A percentile compares a stretch with the other conserved stretches of the same genome.
Conservation (phyloP, 1,284 basidiomycete species). For the Peniophora sp. region DNA sequence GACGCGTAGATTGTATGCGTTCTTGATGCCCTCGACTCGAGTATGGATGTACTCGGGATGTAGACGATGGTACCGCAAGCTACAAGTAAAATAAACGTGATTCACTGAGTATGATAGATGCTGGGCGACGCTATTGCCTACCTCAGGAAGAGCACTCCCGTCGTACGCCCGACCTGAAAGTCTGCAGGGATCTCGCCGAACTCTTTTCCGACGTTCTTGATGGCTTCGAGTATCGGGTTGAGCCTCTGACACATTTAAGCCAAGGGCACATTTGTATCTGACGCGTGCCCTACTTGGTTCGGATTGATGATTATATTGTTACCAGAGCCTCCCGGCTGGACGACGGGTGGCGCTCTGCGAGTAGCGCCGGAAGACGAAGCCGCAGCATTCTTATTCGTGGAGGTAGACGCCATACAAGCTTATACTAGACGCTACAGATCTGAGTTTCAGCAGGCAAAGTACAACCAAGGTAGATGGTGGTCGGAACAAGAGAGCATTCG, state of each 20-base stretch:
- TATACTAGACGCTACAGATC: too few relatives aligned
- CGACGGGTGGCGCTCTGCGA: not conserved
- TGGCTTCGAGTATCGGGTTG: conserved; percentile 81
- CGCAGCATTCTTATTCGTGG: too few relatives aligned
- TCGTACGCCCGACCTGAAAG: conserved; percentile 93
- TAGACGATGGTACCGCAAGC: conserved; percentile 90
- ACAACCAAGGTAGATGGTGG: too few relatives aligned
- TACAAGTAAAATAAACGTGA: conserved; percentile 25
- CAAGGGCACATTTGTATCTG: not conserved
- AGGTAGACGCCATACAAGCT: too few relatives aligned
- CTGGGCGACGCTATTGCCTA: too few relatives aligned
- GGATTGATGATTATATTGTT: conserved; percentile 13
- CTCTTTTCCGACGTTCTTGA: conserved; percentile 88
- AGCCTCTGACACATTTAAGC: conserved; percentile 47
- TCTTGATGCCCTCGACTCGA: conserved; percentile 81
- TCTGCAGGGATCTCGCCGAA: conserved; percentile 92
- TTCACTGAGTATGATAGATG: too few relatives aligned
- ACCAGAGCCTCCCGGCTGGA: not conserved
- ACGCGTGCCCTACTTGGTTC: not conserved
- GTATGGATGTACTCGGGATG: conserved; percentile 97
- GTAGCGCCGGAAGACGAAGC: too few relatives aligned
- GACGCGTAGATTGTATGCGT: conserved; percentile 78
- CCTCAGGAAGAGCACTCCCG: conserved; percentile 91
- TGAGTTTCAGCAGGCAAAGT: too few relatives aligned
- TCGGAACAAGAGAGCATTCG: too few relatives aligned